Evolutionary conservation across 1,284 basidiomycete genomes (phyloP).

Genomic region (Sanghuangporus sanghuang): DNA sequence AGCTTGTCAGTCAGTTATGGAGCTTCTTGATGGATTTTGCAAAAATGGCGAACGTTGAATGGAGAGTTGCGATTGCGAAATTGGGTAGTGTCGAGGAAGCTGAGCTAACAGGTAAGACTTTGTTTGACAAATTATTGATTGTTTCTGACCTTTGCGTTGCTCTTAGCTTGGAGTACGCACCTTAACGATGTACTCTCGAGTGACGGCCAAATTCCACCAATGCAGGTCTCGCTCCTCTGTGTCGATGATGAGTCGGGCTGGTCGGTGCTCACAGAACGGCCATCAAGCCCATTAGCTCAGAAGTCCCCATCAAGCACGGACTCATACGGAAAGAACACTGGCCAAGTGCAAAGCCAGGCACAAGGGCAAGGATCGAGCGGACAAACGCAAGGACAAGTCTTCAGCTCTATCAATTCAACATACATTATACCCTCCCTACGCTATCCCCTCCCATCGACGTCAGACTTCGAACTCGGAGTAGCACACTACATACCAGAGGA

Average conservation of each 20-base stretch:
- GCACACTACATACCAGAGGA: constrained; percentile 16
- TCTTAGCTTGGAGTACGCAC: constrained; percentile 60
- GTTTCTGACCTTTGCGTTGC: constrained; percentile 7
- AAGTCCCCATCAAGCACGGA: constrained; percentile 15
- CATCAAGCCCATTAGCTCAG: background rate
- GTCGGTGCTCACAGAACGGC: constrained; percentile 31
- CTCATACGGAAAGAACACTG: constrained; percentile 4
- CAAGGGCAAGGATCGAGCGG: background rate
- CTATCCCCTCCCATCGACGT: constrained; percentile 27
- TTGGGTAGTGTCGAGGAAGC: constrained; percentile 49
- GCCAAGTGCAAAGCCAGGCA: background rate
- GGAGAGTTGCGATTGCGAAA: constrained; percentile 69
- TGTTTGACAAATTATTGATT: background rate
- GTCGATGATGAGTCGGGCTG: constrained; percentile 52
- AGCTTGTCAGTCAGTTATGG: constrained; percentile 57
- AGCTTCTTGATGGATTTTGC: constrained; percentile 55
- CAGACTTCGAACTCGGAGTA: constrained; percentile 29
- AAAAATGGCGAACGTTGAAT: constrained; percentile 64
- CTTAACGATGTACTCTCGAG: constrained; percentile 35
- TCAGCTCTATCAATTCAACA: background rate
- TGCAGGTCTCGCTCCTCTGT: constrained; percentile 52
- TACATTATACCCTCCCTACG: constrained; percentile 13
- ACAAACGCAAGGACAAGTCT: background rate
- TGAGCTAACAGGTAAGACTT: constrained; percentile 61
- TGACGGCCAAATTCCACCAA: constrained; percentile 33